Conservation (phyloP, 805 yeast species). For the Lipomyces starkeyi region DNA sequence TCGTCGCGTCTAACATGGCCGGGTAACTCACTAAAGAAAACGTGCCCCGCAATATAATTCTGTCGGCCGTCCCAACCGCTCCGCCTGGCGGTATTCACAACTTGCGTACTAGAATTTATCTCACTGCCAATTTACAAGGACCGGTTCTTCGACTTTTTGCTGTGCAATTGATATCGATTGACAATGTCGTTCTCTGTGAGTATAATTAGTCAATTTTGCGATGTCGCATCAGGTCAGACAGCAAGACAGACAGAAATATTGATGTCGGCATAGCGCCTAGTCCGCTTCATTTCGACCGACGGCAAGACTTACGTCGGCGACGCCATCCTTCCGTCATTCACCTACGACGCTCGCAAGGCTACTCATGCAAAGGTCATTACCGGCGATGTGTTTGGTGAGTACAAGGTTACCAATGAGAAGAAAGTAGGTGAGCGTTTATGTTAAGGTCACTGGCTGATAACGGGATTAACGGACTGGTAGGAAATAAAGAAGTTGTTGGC, state of each 20-base stretch:
- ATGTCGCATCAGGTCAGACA: neutral
- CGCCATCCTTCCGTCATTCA: conserved; percentile 50
- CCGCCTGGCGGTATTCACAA: too few species aligned
- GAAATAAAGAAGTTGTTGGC: conserved; percentile 49
- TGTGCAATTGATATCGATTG: neutral
- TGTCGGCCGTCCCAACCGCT: too few species aligned
- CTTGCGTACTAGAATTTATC: too few species aligned
- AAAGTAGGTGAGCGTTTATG: conserved; percentile 24
- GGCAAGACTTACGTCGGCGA: conserved; percentile 56
- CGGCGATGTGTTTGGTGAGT: conserved; percentile 55
- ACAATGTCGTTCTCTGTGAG: conserved; percentile 32
- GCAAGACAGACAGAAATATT: neutral
- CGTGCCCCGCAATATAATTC: neutral
- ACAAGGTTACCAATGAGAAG: conserved; percentile 49
- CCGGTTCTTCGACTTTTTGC: neutral
- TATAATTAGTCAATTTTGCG: neutral
- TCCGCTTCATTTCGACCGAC: conserved; percentile 56
- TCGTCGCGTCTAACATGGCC: neutral
- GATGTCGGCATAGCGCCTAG: conserved; percentile 48
- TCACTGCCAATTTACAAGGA: neutral
- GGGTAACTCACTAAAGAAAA: neutral
- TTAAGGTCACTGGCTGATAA: neutral
- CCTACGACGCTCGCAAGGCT: conserved; percentile 50
- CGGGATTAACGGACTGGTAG: conserved; percentile 16
- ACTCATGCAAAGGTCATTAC: conserved; percentile 52